Percentiles rank a stretch among this genome's conserved stretches.
phyloP scores from a whole-genome alignment of 768 basidiomycete species.

The Pisolithus sp. region DNA sequence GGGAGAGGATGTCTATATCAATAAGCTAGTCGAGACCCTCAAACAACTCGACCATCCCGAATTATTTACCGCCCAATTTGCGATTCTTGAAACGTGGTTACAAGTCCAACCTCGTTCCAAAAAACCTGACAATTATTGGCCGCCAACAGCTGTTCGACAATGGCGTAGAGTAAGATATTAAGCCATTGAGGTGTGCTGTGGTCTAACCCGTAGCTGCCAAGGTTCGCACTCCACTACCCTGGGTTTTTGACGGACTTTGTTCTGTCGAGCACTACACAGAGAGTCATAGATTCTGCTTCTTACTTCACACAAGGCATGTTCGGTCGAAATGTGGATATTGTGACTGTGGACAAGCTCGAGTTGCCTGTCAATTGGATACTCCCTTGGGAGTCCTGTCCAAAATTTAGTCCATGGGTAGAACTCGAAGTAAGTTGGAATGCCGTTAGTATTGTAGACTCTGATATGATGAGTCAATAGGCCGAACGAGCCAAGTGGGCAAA shows the following conservation, averaged over 20 bases:
- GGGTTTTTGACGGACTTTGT: constrained; percentile 12
- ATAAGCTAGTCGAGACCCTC: constrained; percentile 30
- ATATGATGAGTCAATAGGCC: background rate
- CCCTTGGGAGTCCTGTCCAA: constrained; percentile 34
- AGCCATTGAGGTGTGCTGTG: background rate
- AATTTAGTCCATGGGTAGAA: background rate
- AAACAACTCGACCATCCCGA: constrained; percentile 16
- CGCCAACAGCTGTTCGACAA: constrained; percentile 35
- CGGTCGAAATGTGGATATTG: constrained; percentile 27
- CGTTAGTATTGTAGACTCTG: background rate
- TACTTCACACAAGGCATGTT: constrained; percentile 37
- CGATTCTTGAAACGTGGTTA: constrained; percentile 35
- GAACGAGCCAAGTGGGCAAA: constrained; percentile 25
- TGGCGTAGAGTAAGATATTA: constrained; percentile 29
- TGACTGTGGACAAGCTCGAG: constrained; percentile 28
- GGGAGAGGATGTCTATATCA: constrained; percentile 25
- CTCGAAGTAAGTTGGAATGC: background rate
- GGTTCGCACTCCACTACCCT: constrained; percentile 18
- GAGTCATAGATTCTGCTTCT: constrained; percentile 34
- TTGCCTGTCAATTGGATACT: constrained; percentile 36
- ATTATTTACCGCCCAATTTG: constrained; percentile 28
- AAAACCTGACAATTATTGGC: constrained; percentile 34
- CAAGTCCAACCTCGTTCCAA: constrained; percentile 26
- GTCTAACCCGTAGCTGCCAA: background rate
- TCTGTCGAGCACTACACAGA: constrained; percentile 10